These are phyloP conservation scores for Paraconiothyrium sp. DNA, from an alignment of 2,329 filamentous ascomycete species.

Conservation along the genomic window DNA sequence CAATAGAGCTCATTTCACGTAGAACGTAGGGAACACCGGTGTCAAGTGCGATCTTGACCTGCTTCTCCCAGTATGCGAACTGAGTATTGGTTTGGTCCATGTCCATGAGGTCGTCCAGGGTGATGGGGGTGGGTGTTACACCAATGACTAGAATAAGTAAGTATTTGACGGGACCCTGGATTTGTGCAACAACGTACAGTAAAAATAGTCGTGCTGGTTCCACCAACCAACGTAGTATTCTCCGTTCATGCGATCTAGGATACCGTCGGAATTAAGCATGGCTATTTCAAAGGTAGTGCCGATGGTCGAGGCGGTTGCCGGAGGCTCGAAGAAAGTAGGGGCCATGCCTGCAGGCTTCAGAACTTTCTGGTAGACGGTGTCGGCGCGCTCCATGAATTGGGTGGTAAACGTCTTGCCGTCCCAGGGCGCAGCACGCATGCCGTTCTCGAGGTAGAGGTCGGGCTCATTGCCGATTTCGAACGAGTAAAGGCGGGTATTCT, in stretches of 20 bases:
- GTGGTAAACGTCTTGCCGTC: constrained; percentile 55
- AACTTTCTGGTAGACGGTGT: constrained; percentile 56
- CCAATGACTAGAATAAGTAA: constrained; percentile 52
- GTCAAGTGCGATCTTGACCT: constrained; percentile 53
- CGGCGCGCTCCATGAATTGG: constrained; percentile 58
- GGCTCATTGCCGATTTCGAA: constrained; percentile 58
- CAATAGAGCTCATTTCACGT: constrained; percentile 62
- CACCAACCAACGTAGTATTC: constrained; percentile 54
- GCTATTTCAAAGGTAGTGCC: constrained; percentile 60
- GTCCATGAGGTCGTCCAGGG: constrained; percentile 56
- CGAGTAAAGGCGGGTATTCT: constrained; percentile 52
- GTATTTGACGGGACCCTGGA: constrained; percentile 7
- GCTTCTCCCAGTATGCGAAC: constrained; percentile 58
- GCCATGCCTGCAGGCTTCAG: constrained; percentile 53
- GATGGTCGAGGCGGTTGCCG: constrained; percentile 61
- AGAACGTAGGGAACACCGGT: constrained; percentile 60
- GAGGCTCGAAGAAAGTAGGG: constrained; percentile 60
- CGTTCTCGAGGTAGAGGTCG: constrained; percentile 55
- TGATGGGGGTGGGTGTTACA: constrained; percentile 56
- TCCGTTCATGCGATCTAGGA: constrained; percentile 49
- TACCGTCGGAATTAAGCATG: constrained; percentile 53
- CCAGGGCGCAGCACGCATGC: constrained; percentile 57
- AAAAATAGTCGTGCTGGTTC: constrained; percentile 66
- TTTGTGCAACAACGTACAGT: constrained; percentile 46
- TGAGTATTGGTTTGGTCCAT: constrained; percentile 59